These are phyloP conservation scores for Blastobotrys arbuscula DNA, from an alignment of 1,139 yeast species.

Conservation along the genomic window DNA sequence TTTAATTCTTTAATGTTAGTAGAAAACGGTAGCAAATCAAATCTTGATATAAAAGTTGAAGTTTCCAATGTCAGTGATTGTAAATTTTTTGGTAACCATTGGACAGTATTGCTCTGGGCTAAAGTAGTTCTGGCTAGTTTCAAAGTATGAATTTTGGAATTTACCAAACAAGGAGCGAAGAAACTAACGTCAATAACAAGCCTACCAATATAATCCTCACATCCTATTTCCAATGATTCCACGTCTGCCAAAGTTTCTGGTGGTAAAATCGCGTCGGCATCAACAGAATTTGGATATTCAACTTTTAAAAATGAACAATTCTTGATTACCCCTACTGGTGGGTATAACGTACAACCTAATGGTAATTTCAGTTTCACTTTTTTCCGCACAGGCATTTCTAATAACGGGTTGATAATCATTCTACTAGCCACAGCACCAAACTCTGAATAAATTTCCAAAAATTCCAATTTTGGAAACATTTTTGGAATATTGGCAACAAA, in stretches of 20 bases:
- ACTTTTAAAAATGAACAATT: not conserved
- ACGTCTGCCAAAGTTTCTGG: not conserved
- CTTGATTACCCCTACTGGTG: not conserved
- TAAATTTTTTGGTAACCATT: conserved; percentile 6
- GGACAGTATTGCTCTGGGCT: not conserved
- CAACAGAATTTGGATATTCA: conserved; percentile 2
- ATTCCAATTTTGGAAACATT: conserved; percentile 2
- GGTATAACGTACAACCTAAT: not conserved
- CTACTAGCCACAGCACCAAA: not conserved
- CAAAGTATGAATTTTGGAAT: not conserved
- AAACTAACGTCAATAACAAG: not conserved
- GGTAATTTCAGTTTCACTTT: conserved; percentile 4
- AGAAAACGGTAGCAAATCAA: not conserved
- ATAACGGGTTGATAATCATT: not conserved
- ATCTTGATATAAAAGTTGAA: not conserved
- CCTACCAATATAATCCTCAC: not conserved
- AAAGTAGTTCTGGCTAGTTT: not conserved
- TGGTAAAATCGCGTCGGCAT: conserved; percentile 1
- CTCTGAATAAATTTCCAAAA: conserved; percentile 4
- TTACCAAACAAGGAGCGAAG: not conserved
- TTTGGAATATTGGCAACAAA: not conserved
- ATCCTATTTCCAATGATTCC: not conserved
- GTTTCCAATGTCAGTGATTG: not conserved
- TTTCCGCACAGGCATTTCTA: conserved; percentile 3
- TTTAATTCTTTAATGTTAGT: not conserved